phyloP scores from a whole-genome alignment of 1,284 basidiomycete genomes.

The Cutaneotrichosporon dermatis region DNA sequence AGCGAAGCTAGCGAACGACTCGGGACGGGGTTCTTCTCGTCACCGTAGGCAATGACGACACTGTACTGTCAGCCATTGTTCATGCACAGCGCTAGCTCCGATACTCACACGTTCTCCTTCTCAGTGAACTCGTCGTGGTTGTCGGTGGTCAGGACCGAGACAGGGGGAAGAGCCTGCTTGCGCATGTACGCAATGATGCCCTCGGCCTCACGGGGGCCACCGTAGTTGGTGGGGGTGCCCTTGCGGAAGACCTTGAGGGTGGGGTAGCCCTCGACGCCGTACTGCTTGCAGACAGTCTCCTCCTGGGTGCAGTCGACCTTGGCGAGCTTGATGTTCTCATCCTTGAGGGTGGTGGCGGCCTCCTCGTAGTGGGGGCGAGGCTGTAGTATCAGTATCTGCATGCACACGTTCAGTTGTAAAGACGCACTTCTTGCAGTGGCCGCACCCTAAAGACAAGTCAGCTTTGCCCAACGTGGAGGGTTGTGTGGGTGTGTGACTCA shows the following conservation, averaged over 20 bases:
- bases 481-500: too few species aligned
- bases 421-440: slow-evolving; percentile 50
- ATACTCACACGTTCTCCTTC: slow-evolving; percentile 70
- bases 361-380: slow-evolving; percentile 93
- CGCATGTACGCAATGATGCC: slow-evolving; percentile 97
- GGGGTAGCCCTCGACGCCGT: slow-evolving; percentile 70
- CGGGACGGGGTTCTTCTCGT: slow-evolving; percentile 61
- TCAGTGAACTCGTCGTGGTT: slow-evolving; percentile 82
- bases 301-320: slow-evolving; percentile 94
- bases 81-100: neutral
- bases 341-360: slow-evolving; percentile 88
- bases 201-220: slow-evolving; percentile 86
- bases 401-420: neutral
- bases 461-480: too few species aligned
- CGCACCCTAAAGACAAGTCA: slow-evolving; percentile 27
- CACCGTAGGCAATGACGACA: slow-evolving; percentile 80
- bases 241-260: slow-evolving; percentile 80
- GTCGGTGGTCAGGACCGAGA: slow-evolving; percentile 69
- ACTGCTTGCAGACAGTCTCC: slow-evolving; percentile 75
- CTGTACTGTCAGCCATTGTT: slow-evolving; percentile 22
- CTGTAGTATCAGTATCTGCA: slow-evolving; percentile 15
- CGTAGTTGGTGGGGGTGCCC: slow-evolving; percentile 73
- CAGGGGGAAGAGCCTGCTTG: slow-evolving; percentile 97
- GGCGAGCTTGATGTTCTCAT: slow-evolving; percentile 82
- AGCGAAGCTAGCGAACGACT: slow-evolving; percentile 73